phyloP scores from a whole-genome alignment of 139 green algal genomes.

The Diplosphaera chodatii region DNA sequence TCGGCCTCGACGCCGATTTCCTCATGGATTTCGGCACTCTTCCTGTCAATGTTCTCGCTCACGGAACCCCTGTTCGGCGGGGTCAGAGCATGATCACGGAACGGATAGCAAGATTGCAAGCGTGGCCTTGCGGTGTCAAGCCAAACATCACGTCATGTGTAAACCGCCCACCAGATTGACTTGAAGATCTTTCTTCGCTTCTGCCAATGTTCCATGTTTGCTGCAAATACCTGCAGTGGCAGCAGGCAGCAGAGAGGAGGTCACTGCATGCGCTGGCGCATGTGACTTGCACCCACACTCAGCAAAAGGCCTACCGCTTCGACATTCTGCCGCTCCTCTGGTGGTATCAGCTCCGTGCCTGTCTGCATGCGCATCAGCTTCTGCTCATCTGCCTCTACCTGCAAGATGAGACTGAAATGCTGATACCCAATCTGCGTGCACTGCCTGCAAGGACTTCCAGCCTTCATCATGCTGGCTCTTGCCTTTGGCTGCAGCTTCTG shows the following conservation, averaged over 20 bases:
- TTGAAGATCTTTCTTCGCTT: constrained; percentile 60
- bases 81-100: no score
- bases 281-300: no score
- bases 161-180: constrained; percentile 58
- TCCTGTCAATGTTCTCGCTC: constrained; percentile 67
- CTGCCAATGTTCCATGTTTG: constrained; percentile 40
- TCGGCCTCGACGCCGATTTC: constrained; percentile 80
- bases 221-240: constrained; percentile 20
- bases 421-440: no score
- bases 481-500: constrained; percentile 9
- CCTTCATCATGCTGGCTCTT: no score
- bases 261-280: no score
- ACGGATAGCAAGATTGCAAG: no score
- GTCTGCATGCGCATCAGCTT: constrained; percentile 20
- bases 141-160: no score
- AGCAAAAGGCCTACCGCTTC: no score
- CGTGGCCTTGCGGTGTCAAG: no score
- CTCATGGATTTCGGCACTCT: constrained; percentile 65
- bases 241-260: no score
- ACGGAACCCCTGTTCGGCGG: constrained; percentile 57
- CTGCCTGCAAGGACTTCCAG: no score
- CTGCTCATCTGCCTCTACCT: constrained; percentile 11
- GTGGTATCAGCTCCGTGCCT: constrained; percentile 19
- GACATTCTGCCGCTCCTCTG: constrained; percentile 15
- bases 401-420: no score